Evolutionary conservation across 176 grass and related monocot genomes (phyloP), one percentile per base, ranked within the genome.

Genomic region (Cenchrus purpureus): DNA sequence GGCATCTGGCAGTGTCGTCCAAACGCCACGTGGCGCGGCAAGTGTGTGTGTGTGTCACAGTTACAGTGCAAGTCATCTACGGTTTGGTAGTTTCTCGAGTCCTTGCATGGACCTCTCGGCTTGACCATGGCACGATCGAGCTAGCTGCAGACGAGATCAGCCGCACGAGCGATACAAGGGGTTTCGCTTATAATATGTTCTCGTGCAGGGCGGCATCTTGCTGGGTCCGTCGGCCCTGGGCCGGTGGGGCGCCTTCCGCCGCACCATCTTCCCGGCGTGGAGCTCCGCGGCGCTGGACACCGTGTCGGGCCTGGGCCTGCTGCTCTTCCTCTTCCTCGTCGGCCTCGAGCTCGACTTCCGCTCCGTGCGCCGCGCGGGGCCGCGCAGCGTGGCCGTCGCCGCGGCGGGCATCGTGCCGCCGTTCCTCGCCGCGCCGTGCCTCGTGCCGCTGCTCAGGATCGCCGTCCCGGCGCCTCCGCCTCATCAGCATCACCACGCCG

Each of bases 241-340:
- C 28, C 86, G 92, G 73, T 89, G 87, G 82, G 76, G 20, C 82
- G 50, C 80, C 52, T 97, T 94, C 79, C 84, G 84, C 17, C 77
- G 91, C 15, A 89, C 31, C 7, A 0, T 97, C 53, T 97, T 97
- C 56, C 95, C 95, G n/a, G 22, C 78, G 59, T 97, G 95, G 95
- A 97, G 95, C 88, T 58, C 73, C 10, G 74, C 92, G 2, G 91
- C 88, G 73, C 95, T 97, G 0, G 92, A 94, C 79, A 91, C 95
- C 22, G 88, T 92, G 4, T 91, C 95, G 0, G 91, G 86, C 92
- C 88, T 97, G 5, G 92, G 90, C 40, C 86, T 97, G 54, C 88
- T 97, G 34, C 90, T 94, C 84, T 97, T 92, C 75, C 90, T 97
- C 17, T 89, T 97, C 82, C 63, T 94, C 3, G 86, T 97, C 52